These are phyloP conservation scores for Backusella westeae DNA, from an alignment of 192 early-diverging fungal genomes.

Conservation along the genomic window DNA sequence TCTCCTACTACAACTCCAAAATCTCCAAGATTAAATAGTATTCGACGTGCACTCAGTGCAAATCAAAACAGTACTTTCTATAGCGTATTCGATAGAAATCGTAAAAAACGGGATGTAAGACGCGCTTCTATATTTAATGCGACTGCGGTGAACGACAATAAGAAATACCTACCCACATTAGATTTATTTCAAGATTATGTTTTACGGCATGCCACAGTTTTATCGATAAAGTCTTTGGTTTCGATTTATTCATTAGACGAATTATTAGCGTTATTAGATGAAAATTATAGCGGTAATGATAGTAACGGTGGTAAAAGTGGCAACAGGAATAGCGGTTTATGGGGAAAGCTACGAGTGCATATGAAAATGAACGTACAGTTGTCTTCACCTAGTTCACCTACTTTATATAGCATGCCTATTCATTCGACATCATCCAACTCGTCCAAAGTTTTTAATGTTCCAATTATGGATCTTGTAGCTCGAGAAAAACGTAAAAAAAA, in stretches of 20 bases:
- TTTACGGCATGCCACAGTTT: conserved; percentile 78
- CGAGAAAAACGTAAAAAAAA: not conserved
- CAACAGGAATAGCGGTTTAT: not conserved
- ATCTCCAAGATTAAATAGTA: not conserved
- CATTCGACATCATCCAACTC: not conserved
- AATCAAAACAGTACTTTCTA: not conserved
- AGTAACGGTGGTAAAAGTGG: not conserved
- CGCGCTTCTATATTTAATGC: not conserved
- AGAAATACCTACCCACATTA: conserved; percentile 57
- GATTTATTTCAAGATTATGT: conserved; percentile 74
- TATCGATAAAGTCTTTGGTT: conserved; percentile 63
- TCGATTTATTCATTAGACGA: conserved; percentile 69
- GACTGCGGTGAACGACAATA: not conserved
- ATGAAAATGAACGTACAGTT: not conserved
- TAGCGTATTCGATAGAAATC: not conserved
- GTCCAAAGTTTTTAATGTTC: conserved; percentile 5
- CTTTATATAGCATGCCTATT: not conserved
- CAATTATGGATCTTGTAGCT: not conserved
- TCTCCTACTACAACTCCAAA: not conserved
- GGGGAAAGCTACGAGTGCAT: conserved; percentile 11
- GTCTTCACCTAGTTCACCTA: not conserved
- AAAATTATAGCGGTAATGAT: conserved; percentile 47
- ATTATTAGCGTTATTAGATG: conserved; percentile 70
- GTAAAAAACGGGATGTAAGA: not conserved
- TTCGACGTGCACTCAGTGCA: not conserved